Evolutionary conservation across 2,329 filamentous ascomycete species (phyloP).

Genomic region (Cladosporium velox): DNA sequence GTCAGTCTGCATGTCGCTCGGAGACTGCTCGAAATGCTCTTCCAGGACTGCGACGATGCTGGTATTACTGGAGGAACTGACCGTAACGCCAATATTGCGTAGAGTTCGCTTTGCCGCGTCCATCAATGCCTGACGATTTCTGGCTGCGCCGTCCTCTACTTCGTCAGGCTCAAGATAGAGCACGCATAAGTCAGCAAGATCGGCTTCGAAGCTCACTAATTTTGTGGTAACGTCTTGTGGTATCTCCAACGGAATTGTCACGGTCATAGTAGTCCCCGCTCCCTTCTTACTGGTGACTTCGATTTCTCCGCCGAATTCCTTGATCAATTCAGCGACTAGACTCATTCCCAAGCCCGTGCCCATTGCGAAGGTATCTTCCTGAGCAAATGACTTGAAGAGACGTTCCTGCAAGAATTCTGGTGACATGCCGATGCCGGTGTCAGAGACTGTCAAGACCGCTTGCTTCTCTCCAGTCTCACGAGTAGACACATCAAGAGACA

Average conservation of each 20-base stretch:
- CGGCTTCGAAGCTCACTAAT: too few relatives aligned
- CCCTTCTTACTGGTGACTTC: slow-evolving; percentile 35
- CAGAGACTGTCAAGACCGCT: slow-evolving; percentile 47
- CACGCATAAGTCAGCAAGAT: neutral
- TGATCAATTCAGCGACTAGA: slow-evolving; percentile 62
- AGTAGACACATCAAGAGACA: neutral
- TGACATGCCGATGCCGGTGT: slow-evolving; percentile 68
- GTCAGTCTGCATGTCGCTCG: neutral
- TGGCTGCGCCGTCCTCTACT: neutral
- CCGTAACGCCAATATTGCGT: neutral
- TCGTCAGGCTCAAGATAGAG: neutral
- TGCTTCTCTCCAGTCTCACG: neutral
- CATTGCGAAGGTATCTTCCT: slow-evolving; percentile 62
- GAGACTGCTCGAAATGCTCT: neutral
- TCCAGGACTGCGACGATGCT: neutral
- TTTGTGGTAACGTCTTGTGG: neutral
- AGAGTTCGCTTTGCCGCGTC: slow-evolving; percentile 1
- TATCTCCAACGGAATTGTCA: slow-evolving; percentile 21
- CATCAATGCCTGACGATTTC: neutral
- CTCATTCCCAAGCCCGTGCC: slow-evolving; percentile 68
- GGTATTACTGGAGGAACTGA: neutral
- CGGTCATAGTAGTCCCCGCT: slow-evolving; percentile 26
- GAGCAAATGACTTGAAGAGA: slow-evolving; percentile 65
- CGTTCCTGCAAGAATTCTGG: slow-evolving; percentile 62
- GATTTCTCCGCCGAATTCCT: slow-evolving; percentile 62